These are phyloP conservation scores for Camellia granthamiana DNA, from an alignment of 148 eudicot genomes.

Conservation along the genomic window DNA sequence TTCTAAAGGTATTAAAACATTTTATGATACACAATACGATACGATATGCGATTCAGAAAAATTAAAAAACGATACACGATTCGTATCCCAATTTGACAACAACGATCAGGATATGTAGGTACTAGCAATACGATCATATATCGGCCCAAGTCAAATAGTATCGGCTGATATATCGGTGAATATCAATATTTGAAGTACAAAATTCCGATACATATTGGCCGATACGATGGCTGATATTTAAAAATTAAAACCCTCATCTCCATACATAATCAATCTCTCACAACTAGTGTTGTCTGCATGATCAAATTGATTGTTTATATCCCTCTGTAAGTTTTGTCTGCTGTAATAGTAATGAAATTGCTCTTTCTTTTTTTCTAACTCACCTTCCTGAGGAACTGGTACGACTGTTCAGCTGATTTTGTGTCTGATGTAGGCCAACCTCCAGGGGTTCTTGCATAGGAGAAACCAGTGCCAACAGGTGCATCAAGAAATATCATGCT, in stretches of 20 bases:
- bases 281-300: neutral
- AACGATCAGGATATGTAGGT: no score
- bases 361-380: neutral
- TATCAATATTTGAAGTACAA: no score
- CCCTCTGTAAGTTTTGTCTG: neutral
- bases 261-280: neutral
- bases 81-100: no score
- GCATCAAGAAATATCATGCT: constrained; percentile 34
- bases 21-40: no score
- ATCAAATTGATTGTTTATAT: neutral
- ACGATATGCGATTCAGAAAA: no score
- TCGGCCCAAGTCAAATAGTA: no score
- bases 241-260: neutral
- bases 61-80: no score
- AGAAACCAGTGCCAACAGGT: constrained; percentile 39
- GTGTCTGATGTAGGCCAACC: constrained; percentile 26
- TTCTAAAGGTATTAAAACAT: no score
- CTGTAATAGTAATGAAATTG: neutral
- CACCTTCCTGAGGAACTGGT: constrained; percentile 30
- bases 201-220: no score
- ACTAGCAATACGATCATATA: no score
- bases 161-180: no score
- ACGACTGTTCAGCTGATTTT: constrained; percentile 22
- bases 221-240: no score
- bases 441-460: constrained; percentile 24